Evolutionary conservation across 2,329 filamentous ascomycete genomes (phyloP).

Genomic region (Blastomyces silverae): DNA sequence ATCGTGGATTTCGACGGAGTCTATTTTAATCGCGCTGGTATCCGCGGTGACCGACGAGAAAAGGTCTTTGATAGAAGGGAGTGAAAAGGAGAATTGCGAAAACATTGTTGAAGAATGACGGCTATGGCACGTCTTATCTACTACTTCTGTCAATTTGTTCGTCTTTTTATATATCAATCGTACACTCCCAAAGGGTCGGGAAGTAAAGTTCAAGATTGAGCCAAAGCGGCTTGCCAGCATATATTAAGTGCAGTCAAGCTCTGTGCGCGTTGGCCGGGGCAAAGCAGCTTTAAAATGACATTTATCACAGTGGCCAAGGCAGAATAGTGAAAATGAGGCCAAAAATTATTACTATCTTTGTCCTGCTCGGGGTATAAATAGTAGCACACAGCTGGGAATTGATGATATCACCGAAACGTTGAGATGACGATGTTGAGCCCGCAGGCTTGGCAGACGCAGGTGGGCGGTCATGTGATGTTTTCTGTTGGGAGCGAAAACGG

Average conservation of each 20-base stretch:
- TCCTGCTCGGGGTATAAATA: neutral
- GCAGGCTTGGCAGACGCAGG: neutral
- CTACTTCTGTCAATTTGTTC: neutral
- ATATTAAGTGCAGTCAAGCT: neutral
- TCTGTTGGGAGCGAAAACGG: neutral
- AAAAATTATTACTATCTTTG: neutral
- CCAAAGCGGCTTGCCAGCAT: neutral
- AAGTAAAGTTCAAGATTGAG: neutral
- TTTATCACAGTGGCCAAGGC: neutral
- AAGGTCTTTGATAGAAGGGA: constrained; percentile 11
- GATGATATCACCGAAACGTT: neutral
- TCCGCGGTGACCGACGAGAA: neutral
- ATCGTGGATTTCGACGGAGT: constrained; percentile 65
- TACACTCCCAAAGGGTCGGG: neutral
- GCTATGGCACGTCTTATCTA: neutral
- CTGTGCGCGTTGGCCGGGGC: neutral
- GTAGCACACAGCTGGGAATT: neutral
- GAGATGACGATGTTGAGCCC: neutral
- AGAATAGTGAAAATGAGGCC: neutral
- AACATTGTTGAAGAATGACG: constrained; percentile 7
- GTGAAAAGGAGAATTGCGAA: constrained; percentile 9
- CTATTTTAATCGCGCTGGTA: constrained; percentile 42
- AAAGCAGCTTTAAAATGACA: neutral
- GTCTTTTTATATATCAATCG: neutral
- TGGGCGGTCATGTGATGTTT: neutral